Evolutionary conservation across 192 early-diverging fungal species (phyloP).

Genomic region (Rhizoclosmatium sp.): DNA sequence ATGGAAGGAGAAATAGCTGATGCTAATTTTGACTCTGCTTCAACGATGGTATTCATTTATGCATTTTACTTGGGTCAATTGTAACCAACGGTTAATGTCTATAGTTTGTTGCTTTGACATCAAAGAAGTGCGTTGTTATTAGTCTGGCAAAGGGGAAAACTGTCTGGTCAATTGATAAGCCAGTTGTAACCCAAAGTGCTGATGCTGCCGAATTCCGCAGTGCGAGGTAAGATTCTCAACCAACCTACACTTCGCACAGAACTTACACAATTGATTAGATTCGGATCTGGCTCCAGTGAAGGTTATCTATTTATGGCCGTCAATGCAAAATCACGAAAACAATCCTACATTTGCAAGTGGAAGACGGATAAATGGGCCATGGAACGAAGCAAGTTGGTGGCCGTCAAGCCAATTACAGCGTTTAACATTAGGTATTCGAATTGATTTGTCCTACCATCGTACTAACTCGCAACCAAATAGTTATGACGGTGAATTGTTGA

Average conservation of each 20-base stretch:
- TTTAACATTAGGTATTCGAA: constrained; percentile 66
- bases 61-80: not conserved
- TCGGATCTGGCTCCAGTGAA: constrained; percentile 63
- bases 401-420: constrained; percentile 68
- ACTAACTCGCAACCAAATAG: constrained; percentile 47
- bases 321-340: constrained; percentile 63
- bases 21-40: constrained; percentile 65
- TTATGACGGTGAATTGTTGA: constrained; percentile 72
- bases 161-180: constrained; percentile 49
- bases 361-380: constrained; percentile 64
- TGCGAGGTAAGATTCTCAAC: constrained; percentile 24
- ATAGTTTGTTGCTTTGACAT: constrained; percentile 61
- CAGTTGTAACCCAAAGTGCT: constrained; percentile 36
- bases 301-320: constrained; percentile 69
- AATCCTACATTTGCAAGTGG: constrained; percentile 69
- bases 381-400: constrained; percentile 55
- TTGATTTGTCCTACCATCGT: no score
- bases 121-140: constrained; percentile 49
- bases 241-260: not conserved
- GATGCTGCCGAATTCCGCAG: constrained; percentile 49
- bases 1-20: constrained; percentile 72
- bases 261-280: constrained; percentile 46
- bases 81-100: not conserved
- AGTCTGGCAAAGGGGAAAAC: constrained; percentile 48
- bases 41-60: constrained; percentile 35